phyloP scores from a whole-genome alignment of 2,329 filamentous ascomycete genomes.

The Gaeumannomyces tritici region DNA sequence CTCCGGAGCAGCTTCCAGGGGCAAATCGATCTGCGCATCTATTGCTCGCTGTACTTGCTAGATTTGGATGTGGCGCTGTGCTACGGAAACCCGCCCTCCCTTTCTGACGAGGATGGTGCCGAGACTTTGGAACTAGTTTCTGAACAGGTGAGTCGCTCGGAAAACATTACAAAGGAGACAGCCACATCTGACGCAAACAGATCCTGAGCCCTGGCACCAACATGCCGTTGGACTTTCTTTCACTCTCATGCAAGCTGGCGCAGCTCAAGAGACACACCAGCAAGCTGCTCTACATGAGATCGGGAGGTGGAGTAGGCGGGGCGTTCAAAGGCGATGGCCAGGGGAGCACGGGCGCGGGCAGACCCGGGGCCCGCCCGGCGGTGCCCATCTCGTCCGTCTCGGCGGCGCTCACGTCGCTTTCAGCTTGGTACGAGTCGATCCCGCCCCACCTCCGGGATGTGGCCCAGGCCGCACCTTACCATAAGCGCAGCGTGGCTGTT shows the following conservation, averaged over 20 bases:
- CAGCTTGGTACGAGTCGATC: conserved; percentile 12
- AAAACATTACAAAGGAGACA: background rate
- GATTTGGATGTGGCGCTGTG: conserved; percentile 16
- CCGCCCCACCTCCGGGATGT: conserved; percentile 14
- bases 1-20: conserved; percentile 13
- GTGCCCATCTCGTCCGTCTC: conserved; percentile 11
- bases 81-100: conserved; percentile 16
- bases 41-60: conserved; percentile 15
- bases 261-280: conserved; percentile 13
- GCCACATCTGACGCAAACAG: conserved; percentile 4
- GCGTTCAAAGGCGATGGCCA: background rate
- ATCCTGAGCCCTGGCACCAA: conserved; percentile 16
- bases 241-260: conserved; percentile 12
- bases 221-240: conserved; percentile 16
- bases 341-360: background rate
- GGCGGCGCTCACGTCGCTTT: conserved; percentile 9
- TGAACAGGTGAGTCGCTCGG: conserved; percentile 9
- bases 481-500: conserved; percentile 15
- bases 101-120: conserved; percentile 12
- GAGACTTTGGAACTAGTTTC: conserved; percentile 8
- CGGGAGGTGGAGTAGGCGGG: background rate
- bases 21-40: conserved; percentile 15
- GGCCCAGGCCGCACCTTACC: conserved; percentile 11
- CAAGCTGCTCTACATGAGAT: conserved; percentile 10
- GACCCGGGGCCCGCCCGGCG: background rate